Evolutionary conservation across 108 stramenopile genomes (phyloP).

Genomic region (Phaeodactylum tricornutum): DNA sequence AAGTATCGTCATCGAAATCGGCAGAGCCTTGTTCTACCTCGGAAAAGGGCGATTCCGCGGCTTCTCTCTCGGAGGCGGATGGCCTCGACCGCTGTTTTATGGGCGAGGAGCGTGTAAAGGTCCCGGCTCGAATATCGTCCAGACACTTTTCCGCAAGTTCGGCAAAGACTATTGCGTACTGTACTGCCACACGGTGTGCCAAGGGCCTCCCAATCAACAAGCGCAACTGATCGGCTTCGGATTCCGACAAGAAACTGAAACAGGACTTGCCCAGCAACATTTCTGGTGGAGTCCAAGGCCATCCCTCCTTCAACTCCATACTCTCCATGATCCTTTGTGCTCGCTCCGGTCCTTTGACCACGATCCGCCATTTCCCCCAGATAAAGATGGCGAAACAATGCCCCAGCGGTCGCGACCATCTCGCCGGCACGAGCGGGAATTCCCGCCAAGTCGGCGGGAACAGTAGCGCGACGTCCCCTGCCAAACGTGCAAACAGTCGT

Average conservation of each 20-base stretch:
- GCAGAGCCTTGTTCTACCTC: no score
- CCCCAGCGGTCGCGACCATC: slow-evolving; percentile 10
- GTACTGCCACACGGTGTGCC: slow-evolving; percentile 1
- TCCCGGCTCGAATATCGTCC: slow-evolving; percentile 6
- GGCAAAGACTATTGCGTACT: slow-evolving; percentile 14
- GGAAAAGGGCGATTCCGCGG: no score
- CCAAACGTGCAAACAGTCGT: slow-evolving; percentile 9
- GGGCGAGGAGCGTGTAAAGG: slow-evolving; percentile 1
- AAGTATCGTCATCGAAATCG: not conserved
- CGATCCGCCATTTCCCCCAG: slow-evolving; percentile 23
- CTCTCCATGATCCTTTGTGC: slow-evolving; percentile 8
- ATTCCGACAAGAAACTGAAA: slow-evolving; percentile 4
- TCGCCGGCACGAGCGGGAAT: slow-evolving; percentile 2
- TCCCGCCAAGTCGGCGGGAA: slow-evolving; percentile 16
- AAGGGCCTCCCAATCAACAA: slow-evolving; percentile 10
- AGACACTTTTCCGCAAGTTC: slow-evolving; percentile 15
- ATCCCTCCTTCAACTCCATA: slow-evolving; percentile 11
- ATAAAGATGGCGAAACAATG: slow-evolving; percentile 14
- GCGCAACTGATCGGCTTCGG: slow-evolving; percentile 7
- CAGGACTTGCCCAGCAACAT: slow-evolving; percentile 18
- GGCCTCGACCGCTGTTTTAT: not conserved
- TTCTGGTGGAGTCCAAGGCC: slow-evolving; percentile 14
- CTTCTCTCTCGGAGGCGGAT: no score
- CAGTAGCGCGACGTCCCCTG: slow-evolving; percentile 8
- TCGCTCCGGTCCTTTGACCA: slow-evolving; percentile 11